Evolutionary conservation across 2,329 filamentous ascomycete species (phyloP).

Genomic region (Verticillium isaacii): DNA sequence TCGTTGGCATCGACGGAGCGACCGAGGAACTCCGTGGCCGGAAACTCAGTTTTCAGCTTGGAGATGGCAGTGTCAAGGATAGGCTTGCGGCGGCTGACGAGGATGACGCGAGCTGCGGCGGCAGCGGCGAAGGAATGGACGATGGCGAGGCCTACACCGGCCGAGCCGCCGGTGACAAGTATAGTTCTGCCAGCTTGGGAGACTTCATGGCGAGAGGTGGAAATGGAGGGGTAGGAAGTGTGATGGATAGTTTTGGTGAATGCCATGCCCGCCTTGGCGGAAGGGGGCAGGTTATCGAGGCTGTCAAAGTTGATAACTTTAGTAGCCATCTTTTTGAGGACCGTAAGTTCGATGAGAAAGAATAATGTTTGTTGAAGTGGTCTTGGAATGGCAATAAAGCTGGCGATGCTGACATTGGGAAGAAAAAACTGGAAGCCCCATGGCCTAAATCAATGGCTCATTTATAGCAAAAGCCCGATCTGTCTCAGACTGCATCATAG

Average conservation of each 20-base stretch:
- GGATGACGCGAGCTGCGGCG: slow-evolving; percentile 27
- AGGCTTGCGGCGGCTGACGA: slow-evolving; percentile 30
- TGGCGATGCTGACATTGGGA: too few relatives aligned
- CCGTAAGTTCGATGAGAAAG: background rate
- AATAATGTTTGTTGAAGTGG: too few relatives aligned
- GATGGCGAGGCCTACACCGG: slow-evolving; percentile 61
- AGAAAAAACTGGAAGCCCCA: too few relatives aligned
- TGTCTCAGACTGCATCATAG: too few relatives aligned
- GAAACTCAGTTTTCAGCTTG: slow-evolving; percentile 10
- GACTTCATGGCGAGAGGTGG: slow-evolving; percentile 27
- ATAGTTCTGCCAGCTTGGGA: slow-evolving; percentile 45
- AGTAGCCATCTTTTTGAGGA: background rate
- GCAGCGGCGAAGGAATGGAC: slow-evolving; percentile 50
- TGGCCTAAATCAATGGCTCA: too few relatives aligned
- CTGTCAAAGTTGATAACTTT: background rate
- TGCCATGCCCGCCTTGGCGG: background rate
- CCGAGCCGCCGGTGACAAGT: slow-evolving; percentile 61
- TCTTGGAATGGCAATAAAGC: too few relatives aligned
- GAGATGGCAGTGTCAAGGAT: slow-evolving; percentile 23
- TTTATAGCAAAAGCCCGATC: too few relatives aligned
- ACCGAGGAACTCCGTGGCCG: background rate
- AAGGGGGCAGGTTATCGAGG: background rate
- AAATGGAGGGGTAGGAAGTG: slow-evolving; percentile 30
- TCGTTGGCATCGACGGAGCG: background rate
- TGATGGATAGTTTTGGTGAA: background rate